A percentile compares a stretch with the other conserved stretches of the same genome.
Evolutionary conservation across 2,329 filamentous ascomycete genomes (phyloP).

Genomic region (Fonsecaea monophora): DNA sequence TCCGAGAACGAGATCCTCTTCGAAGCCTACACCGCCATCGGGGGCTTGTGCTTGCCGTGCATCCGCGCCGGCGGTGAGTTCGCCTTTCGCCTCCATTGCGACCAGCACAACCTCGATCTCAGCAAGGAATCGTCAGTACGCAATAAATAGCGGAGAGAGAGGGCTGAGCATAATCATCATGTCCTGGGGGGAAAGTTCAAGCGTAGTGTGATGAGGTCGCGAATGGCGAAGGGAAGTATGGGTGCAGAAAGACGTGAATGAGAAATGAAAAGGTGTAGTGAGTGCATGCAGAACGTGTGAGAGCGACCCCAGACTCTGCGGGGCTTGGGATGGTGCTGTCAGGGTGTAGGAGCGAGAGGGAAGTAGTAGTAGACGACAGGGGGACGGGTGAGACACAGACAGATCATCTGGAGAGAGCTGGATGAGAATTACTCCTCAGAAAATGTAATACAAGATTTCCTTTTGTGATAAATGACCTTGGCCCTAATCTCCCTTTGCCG

Average conservation of each 20-base stretch:
- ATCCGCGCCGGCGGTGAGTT: conserved; percentile 5
- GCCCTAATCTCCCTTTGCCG: background rate
- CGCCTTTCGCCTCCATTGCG: background rate
- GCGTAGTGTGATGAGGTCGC: no score
- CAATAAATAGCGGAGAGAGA: no score
- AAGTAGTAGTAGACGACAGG: background rate
- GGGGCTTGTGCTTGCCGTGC: conserved; percentile 10
- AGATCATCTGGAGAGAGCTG: background rate
- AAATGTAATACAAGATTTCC: background rate
- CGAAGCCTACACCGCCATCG: conserved; percentile 1
- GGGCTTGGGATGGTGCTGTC: background rate
- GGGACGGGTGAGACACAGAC: background rate
- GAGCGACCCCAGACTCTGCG: background rate
- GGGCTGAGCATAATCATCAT: no score
- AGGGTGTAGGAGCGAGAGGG: no score
- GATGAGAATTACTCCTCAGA: background rate
- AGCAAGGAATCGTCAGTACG: background rate
- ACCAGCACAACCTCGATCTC: background rate
- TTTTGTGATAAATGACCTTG: background rate
- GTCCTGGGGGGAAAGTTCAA: no score
- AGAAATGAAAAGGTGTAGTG: no score
- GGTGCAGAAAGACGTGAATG: background rate
- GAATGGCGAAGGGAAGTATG: background rate
- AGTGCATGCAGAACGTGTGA: background rate
- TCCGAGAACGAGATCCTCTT: background rate